Conservation (phyloP, 2,329 filamentous ascomycete species). For the Stachybotrys chartarum region DNA sequence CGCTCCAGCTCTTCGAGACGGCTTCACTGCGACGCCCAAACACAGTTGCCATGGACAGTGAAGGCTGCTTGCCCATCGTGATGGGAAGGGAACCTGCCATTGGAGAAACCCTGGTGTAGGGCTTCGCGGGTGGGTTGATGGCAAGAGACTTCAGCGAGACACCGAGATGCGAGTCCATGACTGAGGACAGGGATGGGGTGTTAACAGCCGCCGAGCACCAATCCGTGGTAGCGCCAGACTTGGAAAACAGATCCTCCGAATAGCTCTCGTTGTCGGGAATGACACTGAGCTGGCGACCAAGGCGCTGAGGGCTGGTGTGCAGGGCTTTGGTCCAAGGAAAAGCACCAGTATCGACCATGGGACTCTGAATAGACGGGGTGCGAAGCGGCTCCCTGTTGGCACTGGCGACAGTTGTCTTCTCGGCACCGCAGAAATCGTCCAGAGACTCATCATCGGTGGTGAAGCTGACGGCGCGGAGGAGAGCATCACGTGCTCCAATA, state of each 20-base stretch:
- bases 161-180: constrained; percentile 75
- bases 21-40: constrained; percentile 71
- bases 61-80: constrained; percentile 67
- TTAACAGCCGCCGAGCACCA: constrained; percentile 74
- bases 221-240: constrained; percentile 63
- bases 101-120: constrained; percentile 39
- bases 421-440: constrained; percentile 87
- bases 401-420: constrained; percentile 69
- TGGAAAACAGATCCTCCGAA: constrained; percentile 77
- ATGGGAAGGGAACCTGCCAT: constrained; percentile 70
- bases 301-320: constrained; percentile 64
- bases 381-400: constrained; percentile 92
- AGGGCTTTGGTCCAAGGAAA: constrained; percentile 96
- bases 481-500: constrained; percentile 66
- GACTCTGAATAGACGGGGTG: constrained; percentile 89
- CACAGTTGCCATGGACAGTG: constrained; percentile 67
- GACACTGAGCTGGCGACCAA: constrained; percentile 71
- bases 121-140: constrained; percentile 34
- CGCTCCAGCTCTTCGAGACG: constrained; percentile 98
- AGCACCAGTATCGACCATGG: constrained; percentile 69
- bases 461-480: constrained; percentile 78
- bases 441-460: constrained; percentile 86
- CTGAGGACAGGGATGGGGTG: constrained; percentile 76
- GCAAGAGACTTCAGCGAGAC: constrained; percentile 72
- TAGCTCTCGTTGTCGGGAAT: constrained; percentile 78